phyloP scores from a whole-genome alignment of 1,284 basidiomycete genomes.

The Pseudozyma sp. region DNA sequence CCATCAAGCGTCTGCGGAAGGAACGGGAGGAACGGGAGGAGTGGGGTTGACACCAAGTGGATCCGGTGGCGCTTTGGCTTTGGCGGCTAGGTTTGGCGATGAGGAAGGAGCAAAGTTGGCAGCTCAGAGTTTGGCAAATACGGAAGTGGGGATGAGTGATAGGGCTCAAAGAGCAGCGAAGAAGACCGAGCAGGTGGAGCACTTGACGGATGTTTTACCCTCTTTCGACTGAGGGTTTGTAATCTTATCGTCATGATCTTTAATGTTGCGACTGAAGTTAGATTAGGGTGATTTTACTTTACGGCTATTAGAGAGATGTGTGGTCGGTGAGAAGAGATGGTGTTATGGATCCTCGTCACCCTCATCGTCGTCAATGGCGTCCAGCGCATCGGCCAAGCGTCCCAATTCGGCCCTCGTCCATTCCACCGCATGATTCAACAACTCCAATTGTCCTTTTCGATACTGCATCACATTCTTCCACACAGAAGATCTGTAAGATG shows the following conservation, averaged over 20 bases:
- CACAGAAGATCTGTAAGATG: constrained; percentile 9
- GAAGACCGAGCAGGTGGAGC: constrained; percentile 40
- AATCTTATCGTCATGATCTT: neutral
- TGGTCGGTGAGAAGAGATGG: neutral
- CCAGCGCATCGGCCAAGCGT: constrained; percentile 26
- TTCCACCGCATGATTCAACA: constrained; percentile 38
- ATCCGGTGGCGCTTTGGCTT: constrained; percentile 17
- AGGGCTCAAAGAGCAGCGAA: constrained; percentile 43
- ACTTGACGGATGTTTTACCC: constrained; percentile 34
- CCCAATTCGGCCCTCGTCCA: constrained; percentile 45
- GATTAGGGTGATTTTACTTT: neutral
- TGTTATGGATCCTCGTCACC: neutral
- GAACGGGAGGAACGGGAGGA: no score
- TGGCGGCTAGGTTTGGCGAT: constrained; percentile 24
- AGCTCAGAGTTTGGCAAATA: constrained; percentile 16
- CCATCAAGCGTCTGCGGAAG: neutral
- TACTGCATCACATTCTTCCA: constrained; percentile 27
- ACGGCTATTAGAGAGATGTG: no score
- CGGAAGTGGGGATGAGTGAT: constrained; percentile 20
- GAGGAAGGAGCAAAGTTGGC: constrained; percentile 21
- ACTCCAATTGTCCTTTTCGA: constrained; percentile 28
- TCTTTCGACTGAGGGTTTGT: constrained; percentile 30
- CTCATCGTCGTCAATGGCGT: constrained; percentile 16
- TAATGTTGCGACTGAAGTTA: neutral
- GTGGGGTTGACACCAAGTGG: neutral